These are phyloP conservation scores for Haematococcus lacustris DNA, from an alignment of 139 green algal genomes.

Conservation along the genomic window DNA sequence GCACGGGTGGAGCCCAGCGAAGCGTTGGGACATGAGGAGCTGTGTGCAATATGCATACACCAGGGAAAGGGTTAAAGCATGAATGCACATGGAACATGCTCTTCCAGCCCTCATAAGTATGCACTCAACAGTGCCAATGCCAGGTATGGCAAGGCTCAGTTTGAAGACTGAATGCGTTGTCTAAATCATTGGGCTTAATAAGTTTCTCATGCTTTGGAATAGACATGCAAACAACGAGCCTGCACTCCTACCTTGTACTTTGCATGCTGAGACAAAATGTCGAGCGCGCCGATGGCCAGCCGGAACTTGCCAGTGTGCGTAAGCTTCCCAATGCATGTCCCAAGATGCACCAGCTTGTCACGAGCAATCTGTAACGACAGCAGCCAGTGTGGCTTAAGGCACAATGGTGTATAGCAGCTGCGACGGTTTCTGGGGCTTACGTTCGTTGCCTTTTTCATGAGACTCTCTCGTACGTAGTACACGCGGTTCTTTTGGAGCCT, in stretches of 20 bases:
- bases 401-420: not conserved
- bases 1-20: too few relatives aligned
- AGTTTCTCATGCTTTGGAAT: not conserved
- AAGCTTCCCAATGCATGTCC: conserved; percentile 92
- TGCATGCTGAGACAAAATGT: conserved; percentile 81
- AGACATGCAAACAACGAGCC: not conserved
- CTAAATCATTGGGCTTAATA: not conserved
- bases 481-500: conserved; percentile 89
- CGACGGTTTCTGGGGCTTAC: too few relatives aligned
- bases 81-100: too few relatives aligned
- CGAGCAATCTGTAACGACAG: conserved; percentile 55
- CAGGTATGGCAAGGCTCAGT: conserved; percentile 11
- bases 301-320: conserved; percentile 94
- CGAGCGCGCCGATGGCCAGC: conserved; percentile 84
- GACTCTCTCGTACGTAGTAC: conserved; percentile 91
- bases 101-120: too few relatives aligned
- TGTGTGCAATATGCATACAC: too few relatives aligned
- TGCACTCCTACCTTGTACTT: conserved; percentile 87
- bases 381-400: not conserved
- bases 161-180: conserved; percentile 25
- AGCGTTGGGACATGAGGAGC: too few relatives aligned
- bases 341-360: conserved; percentile 86
- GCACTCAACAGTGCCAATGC: too few relatives aligned
- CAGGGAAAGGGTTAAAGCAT: too few relatives aligned
- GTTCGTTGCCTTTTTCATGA: conserved; percentile 86